Percentiles rank a stretch among this genome's conserved stretches.
phyloP scores from a whole-genome alignment of 192 early-diverging fungal species.

The Coemansia sp. region DNA sequence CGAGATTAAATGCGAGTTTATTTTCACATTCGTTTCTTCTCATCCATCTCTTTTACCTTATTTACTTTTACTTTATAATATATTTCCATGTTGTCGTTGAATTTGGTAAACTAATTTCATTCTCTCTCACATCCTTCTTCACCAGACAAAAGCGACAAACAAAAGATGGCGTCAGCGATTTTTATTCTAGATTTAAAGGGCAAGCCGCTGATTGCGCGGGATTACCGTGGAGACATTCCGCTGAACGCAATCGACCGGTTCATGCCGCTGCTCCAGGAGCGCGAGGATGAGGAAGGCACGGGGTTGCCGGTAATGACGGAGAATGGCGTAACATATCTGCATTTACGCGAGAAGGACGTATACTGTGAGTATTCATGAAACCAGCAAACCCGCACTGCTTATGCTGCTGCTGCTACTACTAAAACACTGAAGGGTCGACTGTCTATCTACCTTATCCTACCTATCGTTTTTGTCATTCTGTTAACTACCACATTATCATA shows the following conservation, averaged over 20 bases:
- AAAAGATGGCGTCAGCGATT: constrained; percentile 66
- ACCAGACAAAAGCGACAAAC: too few species aligned
- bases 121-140: too few species aligned
- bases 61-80: too few species aligned
- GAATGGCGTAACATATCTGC: constrained; percentile 93
- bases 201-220: constrained; percentile 96
- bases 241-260: constrained; percentile 95
- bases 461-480: background rate
- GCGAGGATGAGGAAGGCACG: constrained; percentile 90
- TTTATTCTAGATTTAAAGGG: constrained; percentile 98
- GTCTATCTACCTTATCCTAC: background rate
- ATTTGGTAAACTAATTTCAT: too few species aligned
- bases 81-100: too few species aligned
- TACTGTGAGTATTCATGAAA: constrained; percentile 67
- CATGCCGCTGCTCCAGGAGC: constrained; percentile 92
- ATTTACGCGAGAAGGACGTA: constrained; percentile 93
- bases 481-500: too few species aligned
- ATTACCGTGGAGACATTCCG: constrained; percentile 98
- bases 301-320: constrained; percentile 90
- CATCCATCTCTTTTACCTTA: too few species aligned
- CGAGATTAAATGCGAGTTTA: too few species aligned
- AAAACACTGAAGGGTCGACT: too few species aligned
- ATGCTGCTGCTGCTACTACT: too few species aligned
- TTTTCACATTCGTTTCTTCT: too few species aligned
- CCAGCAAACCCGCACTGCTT: too few species aligned